phyloP scores from a whole-genome alignment of 768 basidiomycete species.

The Tylopilus vinaceipallidus region DNA sequence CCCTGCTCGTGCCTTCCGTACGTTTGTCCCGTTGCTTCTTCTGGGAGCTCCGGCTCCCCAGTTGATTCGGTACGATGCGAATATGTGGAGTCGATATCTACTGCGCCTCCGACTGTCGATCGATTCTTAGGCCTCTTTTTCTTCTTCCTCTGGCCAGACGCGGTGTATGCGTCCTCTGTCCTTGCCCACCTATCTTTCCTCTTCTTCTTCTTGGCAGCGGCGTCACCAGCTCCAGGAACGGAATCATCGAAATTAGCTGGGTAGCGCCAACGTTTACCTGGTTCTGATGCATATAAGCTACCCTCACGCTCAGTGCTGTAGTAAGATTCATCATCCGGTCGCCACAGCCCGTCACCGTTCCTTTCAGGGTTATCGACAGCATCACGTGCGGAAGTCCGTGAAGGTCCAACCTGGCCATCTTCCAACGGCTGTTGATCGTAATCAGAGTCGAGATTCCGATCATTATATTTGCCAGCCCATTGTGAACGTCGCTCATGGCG shows the following conservation, averaged over 20 bases:
- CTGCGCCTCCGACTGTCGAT: constrained; percentile 38
- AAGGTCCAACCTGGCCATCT: constrained; percentile 66
- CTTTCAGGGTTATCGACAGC: constrained; percentile 13
- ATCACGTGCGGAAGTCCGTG: constrained; percentile 9
- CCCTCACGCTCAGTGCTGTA: constrained; percentile 48
- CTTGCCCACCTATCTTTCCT: constrained; percentile 80
- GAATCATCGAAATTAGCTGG: constrained; percentile 79
- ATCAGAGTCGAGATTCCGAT: constrained; percentile 68
- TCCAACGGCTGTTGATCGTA: constrained; percentile 70
- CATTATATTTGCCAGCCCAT: constrained; percentile 86
- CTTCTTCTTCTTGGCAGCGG: constrained; percentile 49
- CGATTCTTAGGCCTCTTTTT: constrained; percentile 63
- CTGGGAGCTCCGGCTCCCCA: constrained; percentile 52
- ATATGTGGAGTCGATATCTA: constrained; percentile 31
- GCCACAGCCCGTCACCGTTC: constrained; percentile 62
- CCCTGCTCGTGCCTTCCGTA: constrained; percentile 41
- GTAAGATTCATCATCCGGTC: constrained; percentile 70
- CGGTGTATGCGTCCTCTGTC: constrained; percentile 78
- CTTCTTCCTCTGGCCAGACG: constrained; percentile 48
- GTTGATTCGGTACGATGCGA: constrained; percentile 36
- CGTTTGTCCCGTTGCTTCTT: constrained; percentile 69
- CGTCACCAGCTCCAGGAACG: constrained; percentile 39
- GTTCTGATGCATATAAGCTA: constrained; percentile 35
- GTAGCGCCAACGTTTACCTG: constrained; percentile 71
- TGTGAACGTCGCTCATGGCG: constrained; percentile 79